Conservation (phyloP, 768 basidiomycete genomes). For the Sistotremastrum suecicum region DNA sequence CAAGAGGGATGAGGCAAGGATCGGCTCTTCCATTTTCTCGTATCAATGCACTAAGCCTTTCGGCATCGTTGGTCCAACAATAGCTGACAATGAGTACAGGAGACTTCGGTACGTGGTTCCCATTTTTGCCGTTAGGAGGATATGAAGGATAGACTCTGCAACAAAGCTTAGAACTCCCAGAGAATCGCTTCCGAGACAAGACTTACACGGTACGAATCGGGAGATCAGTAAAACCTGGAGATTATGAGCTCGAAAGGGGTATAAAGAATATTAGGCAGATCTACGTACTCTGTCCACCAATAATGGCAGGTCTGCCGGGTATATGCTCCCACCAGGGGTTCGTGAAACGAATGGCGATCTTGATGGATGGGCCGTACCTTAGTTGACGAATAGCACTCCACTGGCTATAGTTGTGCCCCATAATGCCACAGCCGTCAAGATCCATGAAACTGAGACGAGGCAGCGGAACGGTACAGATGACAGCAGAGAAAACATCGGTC, state of each 20-base stretch:
- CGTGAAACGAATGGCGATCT: slow-evolving; percentile 24
- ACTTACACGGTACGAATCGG: slow-evolving; percentile 20
- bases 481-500: slow-evolving; percentile 4
- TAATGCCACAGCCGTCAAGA: slow-evolving; percentile 11
- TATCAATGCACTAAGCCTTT: slow-evolving; percentile 17
- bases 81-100: slow-evolving; percentile 28
- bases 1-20: slow-evolving; percentile 11
- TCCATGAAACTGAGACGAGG: slow-evolving; percentile 18
- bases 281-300: slow-evolving; percentile 20
- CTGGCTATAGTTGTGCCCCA: slow-evolving; percentile 10
- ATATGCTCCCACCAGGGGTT: slow-evolving; percentile 18
- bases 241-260: too few relatives aligned
- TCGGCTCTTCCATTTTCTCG: too few relatives aligned
- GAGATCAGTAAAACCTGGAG: slow-evolving; percentile 22
- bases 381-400: slow-evolving; percentile 18
- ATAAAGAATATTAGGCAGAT: too few relatives aligned
- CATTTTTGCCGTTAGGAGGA: slow-evolving; percentile 9
- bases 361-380: slow-evolving; percentile 19
- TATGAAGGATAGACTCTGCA: slow-evolving; percentile 28
- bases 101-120: slow-evolving; percentile 6
- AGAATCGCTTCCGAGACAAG: too few relatives aligned
- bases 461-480: slow-evolving; percentile 21
- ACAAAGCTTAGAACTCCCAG: not conserved
- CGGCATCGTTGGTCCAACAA: slow-evolving; percentile 25
- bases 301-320: slow-evolving; percentile 11